Evolutionary conservation across 2,329 filamentous ascomycete genomes (phyloP).

Genomic region (Arthrobotrys musiformis): DNA sequence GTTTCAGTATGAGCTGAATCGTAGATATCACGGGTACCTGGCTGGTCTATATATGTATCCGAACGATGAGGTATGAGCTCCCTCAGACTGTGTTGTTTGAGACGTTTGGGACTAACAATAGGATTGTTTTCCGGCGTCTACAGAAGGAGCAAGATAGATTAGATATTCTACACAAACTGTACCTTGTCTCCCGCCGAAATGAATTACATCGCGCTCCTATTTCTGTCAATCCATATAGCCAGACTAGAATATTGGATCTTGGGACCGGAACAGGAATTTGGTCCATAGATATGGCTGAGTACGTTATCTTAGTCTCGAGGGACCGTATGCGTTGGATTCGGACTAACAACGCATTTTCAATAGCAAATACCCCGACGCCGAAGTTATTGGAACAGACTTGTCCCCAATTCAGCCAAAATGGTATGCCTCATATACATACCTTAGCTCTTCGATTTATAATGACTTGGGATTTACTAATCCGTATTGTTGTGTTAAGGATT

Average conservation of each 20-base stretch:
- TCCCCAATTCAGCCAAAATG: conserved; percentile 62
- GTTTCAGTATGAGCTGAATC: conserved; percentile 70
- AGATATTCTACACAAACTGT: conserved; percentile 84
- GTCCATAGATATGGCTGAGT: conserved; percentile 83
- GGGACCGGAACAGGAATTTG: conserved; percentile 92
- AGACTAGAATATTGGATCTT: conserved; percentile 70
- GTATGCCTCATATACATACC: conserved; percentile 34
- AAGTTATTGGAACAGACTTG: conserved; percentile 64
- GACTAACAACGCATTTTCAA: conserved; percentile 60
- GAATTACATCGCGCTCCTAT: conserved; percentile 65
- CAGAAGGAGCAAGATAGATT: conserved; percentile 79
- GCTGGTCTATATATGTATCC: conserved; percentile 79
- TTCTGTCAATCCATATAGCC: conserved; percentile 60
- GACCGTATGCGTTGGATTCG: conserved; percentile 60
- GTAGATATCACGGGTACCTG: conserved; percentile 75
- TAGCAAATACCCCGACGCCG: conserved; percentile 68
- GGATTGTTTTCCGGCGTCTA: conserved; percentile 30
- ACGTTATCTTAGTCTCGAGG: conserved; percentile 63
- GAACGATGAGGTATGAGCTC: conserved; percentile 74
- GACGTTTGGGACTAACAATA: conserved; percentile 42
- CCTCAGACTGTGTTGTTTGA: conserved; percentile 22
- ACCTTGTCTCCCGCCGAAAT: conserved; percentile 72
- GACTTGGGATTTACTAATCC: conserved; percentile 29
- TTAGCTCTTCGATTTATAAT: not conserved
- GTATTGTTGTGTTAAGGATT: conserved; percentile 68